Evolutionary conservation across 192 early-diverging fungal species (phyloP), one percentile per base, ranked within the genome.

Genomic region (Coemansia nantahalensis): DNA sequence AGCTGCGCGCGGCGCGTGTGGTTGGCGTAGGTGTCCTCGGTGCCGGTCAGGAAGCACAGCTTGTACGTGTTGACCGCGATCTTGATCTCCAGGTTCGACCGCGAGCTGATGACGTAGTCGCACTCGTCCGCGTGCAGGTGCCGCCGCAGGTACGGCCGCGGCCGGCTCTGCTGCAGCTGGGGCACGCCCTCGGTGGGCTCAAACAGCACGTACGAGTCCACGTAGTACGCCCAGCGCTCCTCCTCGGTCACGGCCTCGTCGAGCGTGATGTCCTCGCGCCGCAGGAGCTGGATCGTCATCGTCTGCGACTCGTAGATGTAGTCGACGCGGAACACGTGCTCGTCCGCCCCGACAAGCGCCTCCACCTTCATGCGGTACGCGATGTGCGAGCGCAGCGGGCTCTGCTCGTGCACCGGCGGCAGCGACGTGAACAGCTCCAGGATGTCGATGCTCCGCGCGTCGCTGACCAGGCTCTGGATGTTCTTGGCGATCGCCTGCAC

Each of bases 21-120:
- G 60, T 71, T 67, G 71, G 80, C 71, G 62, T 76, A 79, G 90
- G 97, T 70, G 52, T 99, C 97, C 65, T 99, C 97, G 5, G 94
- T 94, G 19, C 88, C 81, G 38, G 87, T 90, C 22, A 99, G 87
- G 65, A 93, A 99, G 62, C 93, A 98, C 48, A 99, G 90, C 78
- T 93, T 92, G 82, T 99, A 99, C 8, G 95, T 95, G 65, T 97
- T 94, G 39, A 91, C 83, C 36, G 91, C 90, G 38, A 99, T 95
- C 81, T 99, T 99, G 65, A 95, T 85, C 67, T 99, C 92, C 40
- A 99, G 74, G 10, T 88, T 90, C 64, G 82, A 81, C 34, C 81
- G 80, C 35, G 84, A 84, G 60, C 83, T 79, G 16, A 94, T 67
- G 21, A 65, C 58, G 80, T 82, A 54, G 56, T 72, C 60, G 54